A percentile compares a stretch with the other conserved stretches of the same genome.
phyloP scores from a whole-genome alignment of 768 basidiomycete species.

The Tylopilus sp. region DNA sequence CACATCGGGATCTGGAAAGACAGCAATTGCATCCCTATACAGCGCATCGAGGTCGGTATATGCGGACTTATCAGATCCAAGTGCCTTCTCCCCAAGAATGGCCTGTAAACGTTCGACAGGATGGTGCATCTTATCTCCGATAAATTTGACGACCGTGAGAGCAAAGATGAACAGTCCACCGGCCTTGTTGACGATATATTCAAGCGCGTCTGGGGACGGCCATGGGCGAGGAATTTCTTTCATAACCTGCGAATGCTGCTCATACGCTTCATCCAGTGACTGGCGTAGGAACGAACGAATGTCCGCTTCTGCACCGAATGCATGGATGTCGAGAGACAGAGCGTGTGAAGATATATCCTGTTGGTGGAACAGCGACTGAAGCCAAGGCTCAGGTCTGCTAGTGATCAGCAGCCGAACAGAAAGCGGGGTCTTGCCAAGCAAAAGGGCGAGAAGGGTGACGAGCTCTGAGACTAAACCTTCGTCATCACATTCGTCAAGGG shows the following conservation, averaged over 20 bases:
- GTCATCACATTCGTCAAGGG: conserved; percentile 28
- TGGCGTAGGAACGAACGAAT: conserved; percentile 20
- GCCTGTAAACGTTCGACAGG: conserved; percentile 13
- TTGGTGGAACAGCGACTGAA: conserved; percentile 19
- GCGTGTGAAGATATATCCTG: conserved; percentile 12
- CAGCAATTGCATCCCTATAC: conserved; percentile 19
- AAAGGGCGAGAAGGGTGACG: conserved; percentile 19
- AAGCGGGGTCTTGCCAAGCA: conserved; percentile 8
- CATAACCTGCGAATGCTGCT: conserved; percentile 21
- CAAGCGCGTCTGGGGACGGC: conserved; percentile 23
- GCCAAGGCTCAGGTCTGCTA: conserved; percentile 20
- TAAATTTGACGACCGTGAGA: conserved; percentile 27
- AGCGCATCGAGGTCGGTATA: conserved; percentile 19
- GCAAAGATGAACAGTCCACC: conserved; percentile 30
- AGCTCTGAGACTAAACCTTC: conserved; percentile 25
- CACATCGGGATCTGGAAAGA: conserved; percentile 16
- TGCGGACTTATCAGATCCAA: conserved; percentile 4
- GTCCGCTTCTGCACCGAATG: conserved; percentile 23
- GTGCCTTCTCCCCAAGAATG: conserved; percentile 8
- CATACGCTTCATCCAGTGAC: conserved; percentile 17
- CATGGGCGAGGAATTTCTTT: conserved; percentile 18
- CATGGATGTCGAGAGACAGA: conserved; percentile 17
- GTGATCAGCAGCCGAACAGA: conserved; percentile 27
- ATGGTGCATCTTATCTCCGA: conserved; percentile 15
- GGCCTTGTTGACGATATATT: conserved; percentile 15